phyloP scores from a whole-genome alignment of 1,284 basidiomycete genomes.

The Cryptococcus sp. region DNA sequence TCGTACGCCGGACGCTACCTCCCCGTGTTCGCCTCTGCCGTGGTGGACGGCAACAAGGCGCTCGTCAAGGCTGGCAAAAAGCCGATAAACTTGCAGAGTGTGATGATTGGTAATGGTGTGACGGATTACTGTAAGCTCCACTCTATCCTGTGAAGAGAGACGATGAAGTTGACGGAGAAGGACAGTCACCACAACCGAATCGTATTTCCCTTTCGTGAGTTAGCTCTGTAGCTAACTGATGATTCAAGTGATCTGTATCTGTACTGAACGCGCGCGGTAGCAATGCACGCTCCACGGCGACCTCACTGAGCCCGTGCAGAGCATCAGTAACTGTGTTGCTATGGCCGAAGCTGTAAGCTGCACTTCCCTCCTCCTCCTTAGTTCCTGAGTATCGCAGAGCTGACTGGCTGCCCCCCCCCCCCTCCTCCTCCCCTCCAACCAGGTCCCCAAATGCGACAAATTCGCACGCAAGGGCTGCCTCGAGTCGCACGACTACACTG shows the following conservation, averaged over 20 bases:
- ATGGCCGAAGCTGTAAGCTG: conserved; percentile 43
- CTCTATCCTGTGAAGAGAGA: neutral
- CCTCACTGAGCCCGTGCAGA: conserved; percentile 37
- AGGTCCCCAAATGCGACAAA: conserved; percentile 44
- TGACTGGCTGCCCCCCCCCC: neutral
- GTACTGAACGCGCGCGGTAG: conserved; percentile 8
- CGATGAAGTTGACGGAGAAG: neutral
- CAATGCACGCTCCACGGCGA: conserved; percentile 45
- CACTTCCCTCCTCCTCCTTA: neutral
- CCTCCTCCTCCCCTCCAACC: neutral
- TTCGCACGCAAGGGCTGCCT: conserved; percentile 35
- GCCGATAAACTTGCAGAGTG: conserved; percentile 71
- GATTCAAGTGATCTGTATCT: neutral
- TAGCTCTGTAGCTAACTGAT: neutral
- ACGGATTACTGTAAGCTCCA: conserved; percentile 47
- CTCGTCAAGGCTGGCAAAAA: conserved; percentile 60
- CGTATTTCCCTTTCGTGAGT: conserved; percentile 44
- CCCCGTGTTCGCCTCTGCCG: conserved; percentile 72
- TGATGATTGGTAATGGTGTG: conserved; percentile 69
- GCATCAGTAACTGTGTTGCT: conserved; percentile 38
- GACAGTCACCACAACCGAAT: conserved; percentile 34
- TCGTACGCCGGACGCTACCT: conserved; percentile 63
- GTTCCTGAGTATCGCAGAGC: too few species aligned
- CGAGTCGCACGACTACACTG: conserved; percentile 55
- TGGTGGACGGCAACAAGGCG: conserved; percentile 71